These are phyloP conservation scores for Schizophyllum amplum DNA, from an alignment of 1,284 basidiomycete species.

Conservation along the genomic window DNA sequence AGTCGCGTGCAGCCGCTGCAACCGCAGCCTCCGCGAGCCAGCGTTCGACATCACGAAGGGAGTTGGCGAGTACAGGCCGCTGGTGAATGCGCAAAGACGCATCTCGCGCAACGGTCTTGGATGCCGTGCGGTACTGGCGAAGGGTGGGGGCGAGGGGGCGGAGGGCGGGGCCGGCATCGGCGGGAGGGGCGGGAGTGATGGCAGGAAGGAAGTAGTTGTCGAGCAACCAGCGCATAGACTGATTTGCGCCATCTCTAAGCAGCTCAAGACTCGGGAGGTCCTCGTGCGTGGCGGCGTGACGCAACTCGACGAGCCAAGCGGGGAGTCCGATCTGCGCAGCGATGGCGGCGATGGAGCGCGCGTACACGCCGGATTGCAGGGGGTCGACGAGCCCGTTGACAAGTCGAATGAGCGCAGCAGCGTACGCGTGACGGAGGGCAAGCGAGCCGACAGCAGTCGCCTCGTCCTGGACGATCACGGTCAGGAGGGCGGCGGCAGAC, in stretches of 20 bases:
- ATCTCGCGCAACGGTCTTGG: constrained; percentile 56
- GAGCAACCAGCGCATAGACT: constrained; percentile 77
- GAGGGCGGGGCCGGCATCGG: constrained; percentile 23
- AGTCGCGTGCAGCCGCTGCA: constrained; percentile 36
- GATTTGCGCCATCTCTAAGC: constrained; percentile 63
- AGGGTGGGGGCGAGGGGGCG: constrained; percentile 53
- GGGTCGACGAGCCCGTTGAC: constrained; percentile 96
- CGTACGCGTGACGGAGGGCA: constrained; percentile 58
- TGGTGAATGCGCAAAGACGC: constrained; percentile 45
- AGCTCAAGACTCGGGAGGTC: constrained; percentile 84
- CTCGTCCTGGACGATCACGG: constrained; percentile 49
- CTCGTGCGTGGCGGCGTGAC: constrained; percentile 95
- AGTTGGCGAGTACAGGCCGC: constrained; percentile 9
- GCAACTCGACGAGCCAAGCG: constrained; percentile 85
- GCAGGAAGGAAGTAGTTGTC: constrained; percentile 74
- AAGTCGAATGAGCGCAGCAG: constrained; percentile 77
- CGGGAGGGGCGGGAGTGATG: constrained; percentile 43
- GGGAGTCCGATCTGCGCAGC: constrained; percentile 85
- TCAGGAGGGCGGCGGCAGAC: constrained; percentile 61
- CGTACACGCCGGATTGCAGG: constrained; percentile 80
- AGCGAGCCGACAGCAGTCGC: constrained; percentile 18
- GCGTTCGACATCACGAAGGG: constrained; percentile 52
- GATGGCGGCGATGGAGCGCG: constrained; percentile 85
- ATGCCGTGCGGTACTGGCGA: constrained; percentile 58
- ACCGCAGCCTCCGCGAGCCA: constrained; percentile 72